phyloP scores from a whole-genome alignment of 768 basidiomycete species.

The Tulasnella calospora region DNA sequence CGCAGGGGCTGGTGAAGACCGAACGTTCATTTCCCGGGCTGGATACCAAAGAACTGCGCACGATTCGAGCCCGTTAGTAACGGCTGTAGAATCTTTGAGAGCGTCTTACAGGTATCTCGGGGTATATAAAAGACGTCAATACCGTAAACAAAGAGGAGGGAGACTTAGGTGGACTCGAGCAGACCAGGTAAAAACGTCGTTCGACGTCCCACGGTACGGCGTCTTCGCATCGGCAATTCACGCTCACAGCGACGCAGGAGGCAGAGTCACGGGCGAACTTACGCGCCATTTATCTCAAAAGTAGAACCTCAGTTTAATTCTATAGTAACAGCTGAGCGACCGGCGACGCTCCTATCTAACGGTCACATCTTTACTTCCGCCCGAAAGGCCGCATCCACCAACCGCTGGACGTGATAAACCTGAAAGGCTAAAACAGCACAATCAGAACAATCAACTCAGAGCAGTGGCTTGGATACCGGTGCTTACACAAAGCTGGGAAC shows the following conservation, averaged over 20 bases:
- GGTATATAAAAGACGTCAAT: not conserved
- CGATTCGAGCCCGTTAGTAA: not conserved
- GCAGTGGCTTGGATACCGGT: not conserved
- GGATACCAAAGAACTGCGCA: not conserved
- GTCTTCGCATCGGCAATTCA: not conserved
- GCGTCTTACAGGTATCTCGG: not conserved
- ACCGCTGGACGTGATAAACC: not conserved
- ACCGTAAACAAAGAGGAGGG: not conserved
- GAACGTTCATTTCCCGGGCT: not conserved
- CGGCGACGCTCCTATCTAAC: not conserved
- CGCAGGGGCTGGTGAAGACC: conserved; percentile 3
- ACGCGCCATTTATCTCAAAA: too few relatives aligned
- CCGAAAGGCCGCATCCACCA: not conserved
- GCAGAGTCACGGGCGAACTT: too few relatives aligned
- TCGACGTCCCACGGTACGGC: not conserved
- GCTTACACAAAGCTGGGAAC: not conserved
- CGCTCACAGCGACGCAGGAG: not conserved
- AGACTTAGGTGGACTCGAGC: not conserved
- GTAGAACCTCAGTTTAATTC: not conserved
- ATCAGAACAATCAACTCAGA: not conserved
- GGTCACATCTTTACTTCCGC: not conserved
- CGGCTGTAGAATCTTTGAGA: not conserved
- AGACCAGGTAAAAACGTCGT: conserved; percentile 5
- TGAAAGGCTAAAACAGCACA: not conserved
- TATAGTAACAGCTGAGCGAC: not conserved